Evolutionary conservation across 169 alveolate species (phyloP), one percentile per base, ranked within the genome.

Genomic region (Plasmodium knowlesi): DNA sequence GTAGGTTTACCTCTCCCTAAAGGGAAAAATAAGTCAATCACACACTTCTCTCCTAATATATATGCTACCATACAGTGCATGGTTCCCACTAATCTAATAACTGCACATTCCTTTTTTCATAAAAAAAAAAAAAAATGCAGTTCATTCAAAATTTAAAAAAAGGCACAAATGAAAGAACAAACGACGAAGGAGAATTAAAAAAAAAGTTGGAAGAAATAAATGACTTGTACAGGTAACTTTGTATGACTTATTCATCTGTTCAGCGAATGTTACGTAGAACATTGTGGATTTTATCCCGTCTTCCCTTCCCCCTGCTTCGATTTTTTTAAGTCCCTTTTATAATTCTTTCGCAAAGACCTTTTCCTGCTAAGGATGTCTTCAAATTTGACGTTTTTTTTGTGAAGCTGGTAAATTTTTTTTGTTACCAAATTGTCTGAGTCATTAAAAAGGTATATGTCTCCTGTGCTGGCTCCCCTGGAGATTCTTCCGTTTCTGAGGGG

Each of bases 321-420:
- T 37, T 86, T 83, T 83, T 86, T 74, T 25, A 86, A 54, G 14
- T 76, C 82, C 46, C 80, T 86, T 76, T 86, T 86, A 86, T 74
- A 86, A 86, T 86, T 86, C 67, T 86, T 86, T 76, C 93, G 82
- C 70, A 86, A 86, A 12, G 93, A 86, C 81, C 93, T 73, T 86
- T 86, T 86, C 61, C 93, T 61, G 54, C 93, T 86, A 78, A 86
- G 76, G 25, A 86, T 74, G 39, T 86, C 93, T 78, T 86, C 93
- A 86, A 86, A 86, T 76, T 74, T 86, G 43, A 86, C 76, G 41
- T 86, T 86, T 50, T 86, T 86, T 86, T 86, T 86, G 50, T 86
- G 93, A 57, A 86, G 80, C 61, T 86, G 71, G 81, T 86, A 86
- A 32, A 86, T 86, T 76, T 86, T 86, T 41, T 39, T 86, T 19